Evolutionary conservation across 208 protist genomes (phyloP).

Genomic region (Spongospora subterranea): DNA sequence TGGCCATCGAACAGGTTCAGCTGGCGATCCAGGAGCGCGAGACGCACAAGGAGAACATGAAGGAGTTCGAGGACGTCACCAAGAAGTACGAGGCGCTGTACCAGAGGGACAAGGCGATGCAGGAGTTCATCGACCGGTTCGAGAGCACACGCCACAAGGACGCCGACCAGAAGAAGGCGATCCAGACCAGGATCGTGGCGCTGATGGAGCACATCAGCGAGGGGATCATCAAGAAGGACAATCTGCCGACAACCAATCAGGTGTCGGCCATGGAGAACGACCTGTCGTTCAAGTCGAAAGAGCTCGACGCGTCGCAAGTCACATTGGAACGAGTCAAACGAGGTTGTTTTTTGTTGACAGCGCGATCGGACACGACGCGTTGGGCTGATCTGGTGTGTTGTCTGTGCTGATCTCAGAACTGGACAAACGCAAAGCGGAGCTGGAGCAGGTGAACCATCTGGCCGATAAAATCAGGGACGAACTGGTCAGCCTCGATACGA

Average conservation of each 20-base stretch:
- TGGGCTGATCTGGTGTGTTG: not conserved
- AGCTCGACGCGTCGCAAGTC: conserved; percentile 9
- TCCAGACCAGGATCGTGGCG: conserved; percentile 37
- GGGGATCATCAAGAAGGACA: conserved; percentile 40
- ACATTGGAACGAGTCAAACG: conserved; percentile 7
- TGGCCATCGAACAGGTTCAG: not conserved
- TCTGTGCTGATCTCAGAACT: conserved; percentile 9
- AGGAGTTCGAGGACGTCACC: conserved; percentile 50
- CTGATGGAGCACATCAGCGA: conserved; percentile 53
- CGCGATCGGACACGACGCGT: not conserved
- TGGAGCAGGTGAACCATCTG: conserved; percentile 15
- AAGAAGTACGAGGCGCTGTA: conserved; percentile 57
- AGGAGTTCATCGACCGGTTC: conserved; percentile 60
- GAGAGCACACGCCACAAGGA: not conserved
- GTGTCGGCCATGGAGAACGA: conserved; percentile 30
- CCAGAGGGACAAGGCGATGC: conserved; percentile 55
- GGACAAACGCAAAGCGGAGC: conserved; percentile 13
- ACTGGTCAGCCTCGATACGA: not conserved
- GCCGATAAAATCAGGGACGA: conserved; percentile 15
- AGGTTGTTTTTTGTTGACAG: not conserved
- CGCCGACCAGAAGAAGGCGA: conserved; percentile 21
- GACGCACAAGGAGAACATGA: conserved; percentile 56
- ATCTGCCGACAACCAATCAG: not conserved
- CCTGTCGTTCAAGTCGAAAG: conserved; percentile 54
- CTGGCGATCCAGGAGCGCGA: conserved; percentile 22